Base-by-base conservation (phyloP, 495 filamentous ascomycete species). In the Extremus antarcticus region DNA sequence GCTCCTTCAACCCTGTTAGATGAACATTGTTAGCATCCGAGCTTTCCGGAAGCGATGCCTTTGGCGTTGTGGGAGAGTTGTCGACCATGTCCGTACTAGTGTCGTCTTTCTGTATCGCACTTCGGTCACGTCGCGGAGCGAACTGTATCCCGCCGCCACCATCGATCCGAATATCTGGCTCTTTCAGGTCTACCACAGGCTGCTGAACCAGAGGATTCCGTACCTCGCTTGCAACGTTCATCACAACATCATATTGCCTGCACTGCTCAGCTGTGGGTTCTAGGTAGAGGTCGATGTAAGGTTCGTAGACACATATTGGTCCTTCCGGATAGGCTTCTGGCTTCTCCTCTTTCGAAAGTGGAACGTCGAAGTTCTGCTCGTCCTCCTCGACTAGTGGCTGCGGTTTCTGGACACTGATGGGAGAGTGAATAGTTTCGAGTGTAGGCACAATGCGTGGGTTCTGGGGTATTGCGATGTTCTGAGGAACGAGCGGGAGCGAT, bases 221-320 rank as follows among this genome's bases (percentile, higher is more conserved):
- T 2, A 98, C 92, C 71, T 98, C 92, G 60, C 88, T 87, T 1
- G 92, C 92, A 21, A 98, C 92, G 63, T 98, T 98, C 50, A 98
- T 80, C 32, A 98, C 81, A 2, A 96, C 84, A 65, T 97, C 92
- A 62, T 94, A 98, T 47, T 84, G 73, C 11, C 83, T 73, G 1
- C 91, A 91, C 64, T 95, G 87, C 49, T 91, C 83, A 0, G 80
- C 80, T 3, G 85, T 90, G 2, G 92, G 92, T 67, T 98, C 92
- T 40, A 94, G 70, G 58, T 94, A 98, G 0, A 98, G 74, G 62
- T 83, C 95, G 0, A 98, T 86, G n/a, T 85, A 82, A n/a, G 89
- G 83, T 43, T 90, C 84, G 58, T 96, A 94, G 24, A 98, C 95
- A 61, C 84, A 82, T 19, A 96, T 85, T 0, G 92, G 92, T 0